Evolutionary conservation across 345 rosid species (phyloP).

Genomic region (Brassica carinata): DNA sequence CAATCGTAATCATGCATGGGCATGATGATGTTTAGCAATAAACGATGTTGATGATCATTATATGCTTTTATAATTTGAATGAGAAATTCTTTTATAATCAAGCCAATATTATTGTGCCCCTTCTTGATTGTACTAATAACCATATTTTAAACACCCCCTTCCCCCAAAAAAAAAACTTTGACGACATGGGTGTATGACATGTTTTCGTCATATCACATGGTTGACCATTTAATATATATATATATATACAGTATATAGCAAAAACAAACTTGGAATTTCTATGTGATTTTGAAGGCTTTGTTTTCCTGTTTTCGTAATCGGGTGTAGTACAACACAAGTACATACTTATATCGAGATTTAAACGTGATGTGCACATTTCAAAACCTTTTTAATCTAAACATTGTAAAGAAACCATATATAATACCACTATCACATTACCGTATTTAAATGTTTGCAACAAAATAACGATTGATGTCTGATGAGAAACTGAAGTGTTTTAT

Average conservation of each 20-base stretch:
- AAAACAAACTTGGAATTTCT: too few species aligned
- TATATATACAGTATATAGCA: too few species aligned
- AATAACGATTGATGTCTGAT: not conserved
- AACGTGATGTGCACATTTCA: not conserved
- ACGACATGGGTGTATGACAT: conserved; percentile 32
- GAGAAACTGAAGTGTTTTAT: not conserved
- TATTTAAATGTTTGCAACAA: not conserved
- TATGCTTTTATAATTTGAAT: conserved; percentile 8
- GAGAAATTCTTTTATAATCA: not conserved
- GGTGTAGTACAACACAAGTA: not conserved
- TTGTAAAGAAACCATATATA: not conserved
- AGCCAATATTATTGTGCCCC: conserved; percentile 20
- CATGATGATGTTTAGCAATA: conserved; percentile 31
- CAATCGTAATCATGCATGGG: conserved; percentile 28
- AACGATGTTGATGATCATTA: conserved; percentile 22
- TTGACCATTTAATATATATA: not conserved
- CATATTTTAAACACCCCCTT: not conserved
- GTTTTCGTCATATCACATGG: conserved; percentile 22
- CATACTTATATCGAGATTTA: not conserved
- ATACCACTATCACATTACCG: not conserved
- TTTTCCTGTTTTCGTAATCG: not conserved
- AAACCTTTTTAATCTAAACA: not conserved
- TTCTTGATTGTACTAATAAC: conserved; percentile 2
- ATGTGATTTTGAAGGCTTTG: not conserved
- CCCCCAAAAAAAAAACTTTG: not conserved